Percentiles rank a stretch among this genome's conserved stretches.
Evolutionary conservation across 2,329 filamentous ascomycete genomes (phyloP).

Genomic region (Emydomyces testavorans): DNA sequence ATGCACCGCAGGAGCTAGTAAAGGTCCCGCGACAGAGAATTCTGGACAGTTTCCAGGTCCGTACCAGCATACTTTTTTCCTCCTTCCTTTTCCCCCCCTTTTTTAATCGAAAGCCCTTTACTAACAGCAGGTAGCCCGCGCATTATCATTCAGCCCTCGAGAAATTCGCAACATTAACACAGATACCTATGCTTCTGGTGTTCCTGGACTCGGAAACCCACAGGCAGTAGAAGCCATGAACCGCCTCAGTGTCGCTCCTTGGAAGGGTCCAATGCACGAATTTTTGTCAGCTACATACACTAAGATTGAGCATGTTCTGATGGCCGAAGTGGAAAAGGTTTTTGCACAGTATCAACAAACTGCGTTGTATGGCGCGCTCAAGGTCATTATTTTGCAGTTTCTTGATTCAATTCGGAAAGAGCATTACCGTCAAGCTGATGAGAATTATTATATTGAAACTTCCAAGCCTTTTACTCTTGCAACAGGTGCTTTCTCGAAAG

Average conservation of each 20-base stretch:
- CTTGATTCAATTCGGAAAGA: slow-evolving; percentile 34
- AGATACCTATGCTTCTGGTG: slow-evolving; percentile 44
- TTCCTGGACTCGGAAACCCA: slow-evolving; percentile 48
- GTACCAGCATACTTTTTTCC: neutral
- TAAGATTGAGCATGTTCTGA: slow-evolving; percentile 27
- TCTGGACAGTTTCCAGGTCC: slow-evolving; percentile 2
- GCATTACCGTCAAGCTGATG: slow-evolving; percentile 37
- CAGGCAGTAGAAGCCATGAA: slow-evolving; percentile 51
- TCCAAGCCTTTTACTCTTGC: slow-evolving; percentile 47
- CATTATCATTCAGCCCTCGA: slow-evolving; percentile 22
- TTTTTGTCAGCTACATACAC: slow-evolving; percentile 27
- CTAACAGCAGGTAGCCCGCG: slow-evolving; percentile 14
- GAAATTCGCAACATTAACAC: slow-evolving; percentile 46
- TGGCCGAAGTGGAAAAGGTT: slow-evolving; percentile 38
- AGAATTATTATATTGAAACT: slow-evolving; percentile 44
- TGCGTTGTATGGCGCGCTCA: slow-evolving; percentile 25
- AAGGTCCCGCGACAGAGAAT: neutral
- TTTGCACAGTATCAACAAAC: slow-evolving; percentile 28
- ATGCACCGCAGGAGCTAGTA: neutral
- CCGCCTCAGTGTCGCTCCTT: slow-evolving; percentile 46
- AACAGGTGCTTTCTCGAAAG: slow-evolving; percentile 18
- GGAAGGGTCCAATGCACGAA: slow-evolving; percentile 43
- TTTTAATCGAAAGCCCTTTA: neutral
- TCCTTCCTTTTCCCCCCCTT: neutral
- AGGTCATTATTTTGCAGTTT: slow-evolving; percentile 36